phyloP scores from a whole-genome alignment of 2,329 filamentous ascomycete genomes.

The Aspergillus costaricaensis region DNA sequence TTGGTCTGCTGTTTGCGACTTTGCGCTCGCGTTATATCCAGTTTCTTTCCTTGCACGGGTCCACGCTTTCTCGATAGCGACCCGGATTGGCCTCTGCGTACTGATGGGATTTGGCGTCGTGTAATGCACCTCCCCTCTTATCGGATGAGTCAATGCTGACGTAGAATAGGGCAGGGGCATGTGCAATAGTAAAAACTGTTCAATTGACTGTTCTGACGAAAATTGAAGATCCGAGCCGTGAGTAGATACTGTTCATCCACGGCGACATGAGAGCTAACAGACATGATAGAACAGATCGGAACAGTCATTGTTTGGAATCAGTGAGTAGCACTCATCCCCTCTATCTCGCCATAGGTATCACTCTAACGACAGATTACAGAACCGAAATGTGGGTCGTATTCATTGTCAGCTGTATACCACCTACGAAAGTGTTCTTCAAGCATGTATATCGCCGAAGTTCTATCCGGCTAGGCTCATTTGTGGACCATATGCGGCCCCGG shows the following conservation, averaged over 20 bases:
- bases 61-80: slow-evolving; percentile 18
- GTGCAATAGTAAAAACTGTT: slow-evolving; percentile 21
- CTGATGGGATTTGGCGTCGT: slow-evolving; percentile 31
- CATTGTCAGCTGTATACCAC: slow-evolving; percentile 27
- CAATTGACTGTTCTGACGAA: slow-evolving; percentile 12
- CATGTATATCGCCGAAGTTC: background rate
- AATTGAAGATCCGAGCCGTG: slow-evolving; percentile 19
- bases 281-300: slow-evolving; percentile 13
- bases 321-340: slow-evolving; percentile 2
- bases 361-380: background rate
- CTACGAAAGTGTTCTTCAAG: slow-evolving; percentile 12
- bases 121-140: slow-evolving; percentile 4
- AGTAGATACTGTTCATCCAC: background rate
- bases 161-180: slow-evolving; percentile 19
- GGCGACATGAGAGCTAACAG: background rate
- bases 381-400: slow-evolving; percentile 30
- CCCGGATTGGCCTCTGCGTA: slow-evolving; percentile 28
- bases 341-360: no score
- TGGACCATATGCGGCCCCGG: background rate
- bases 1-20: slow-evolving; percentile 24
- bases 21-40: slow-evolving; percentile 28
- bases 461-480: background rate
- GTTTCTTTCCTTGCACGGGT: slow-evolving; percentile 27
- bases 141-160: background rate
- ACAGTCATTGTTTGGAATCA: slow-evolving; percentile 22